A percentile compares a stretch with the other conserved stretches of the same genome.
phyloP scores from a whole-genome alignment of 345 rosid genomes.

The Aegle marmelos region DNA sequence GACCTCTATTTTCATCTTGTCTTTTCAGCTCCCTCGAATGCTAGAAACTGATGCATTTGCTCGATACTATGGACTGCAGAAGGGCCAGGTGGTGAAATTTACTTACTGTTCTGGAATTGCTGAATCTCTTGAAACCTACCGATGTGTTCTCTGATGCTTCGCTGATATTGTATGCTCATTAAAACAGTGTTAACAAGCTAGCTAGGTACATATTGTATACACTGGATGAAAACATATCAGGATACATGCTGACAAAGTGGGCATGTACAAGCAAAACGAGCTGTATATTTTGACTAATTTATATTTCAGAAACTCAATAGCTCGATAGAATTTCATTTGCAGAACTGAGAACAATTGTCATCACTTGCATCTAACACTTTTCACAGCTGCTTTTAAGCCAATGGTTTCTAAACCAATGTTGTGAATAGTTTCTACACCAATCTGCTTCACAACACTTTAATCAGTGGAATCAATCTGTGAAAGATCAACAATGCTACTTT shows the following conservation, averaged over 20 bases:
- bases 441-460: too few relatives aligned
- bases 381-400: too few relatives aligned
- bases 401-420: too few relatives aligned
- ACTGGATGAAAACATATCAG: background rate
- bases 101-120: constrained; percentile 29
- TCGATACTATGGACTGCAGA: constrained; percentile 37
- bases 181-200: background rate
- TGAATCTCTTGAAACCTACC: constrained; percentile 28
- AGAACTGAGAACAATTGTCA: background rate
- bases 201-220: background rate
- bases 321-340: background rate
- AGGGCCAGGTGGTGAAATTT: constrained; percentile 41
- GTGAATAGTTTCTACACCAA: too few relatives aligned
- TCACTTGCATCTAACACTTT: too few relatives aligned
- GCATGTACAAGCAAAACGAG: background rate
- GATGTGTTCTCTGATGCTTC: constrained; percentile 25
- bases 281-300: background rate
- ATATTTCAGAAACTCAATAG: background rate
- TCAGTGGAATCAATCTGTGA: too few relatives aligned
- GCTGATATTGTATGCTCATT: background rate
- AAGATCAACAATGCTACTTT: too few relatives aligned
- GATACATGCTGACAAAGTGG: background rate
- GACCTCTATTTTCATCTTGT: background rate
- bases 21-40: constrained; percentile 37
- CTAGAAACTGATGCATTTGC: constrained; percentile 35